Conservation (phyloP, 1,139 yeast genomes). For the Trichomonascaceae sp. region DNA sequence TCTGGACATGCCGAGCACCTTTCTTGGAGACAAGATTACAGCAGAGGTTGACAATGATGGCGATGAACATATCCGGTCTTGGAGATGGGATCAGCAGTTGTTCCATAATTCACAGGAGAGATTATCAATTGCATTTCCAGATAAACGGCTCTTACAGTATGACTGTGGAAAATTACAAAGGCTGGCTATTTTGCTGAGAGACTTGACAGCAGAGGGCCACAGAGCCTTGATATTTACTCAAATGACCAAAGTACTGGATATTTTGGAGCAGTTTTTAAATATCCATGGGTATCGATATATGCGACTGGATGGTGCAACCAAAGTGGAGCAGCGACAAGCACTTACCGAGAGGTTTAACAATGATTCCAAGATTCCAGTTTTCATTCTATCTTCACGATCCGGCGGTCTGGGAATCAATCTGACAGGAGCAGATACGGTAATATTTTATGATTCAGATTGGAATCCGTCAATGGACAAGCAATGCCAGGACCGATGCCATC, state of each 20-base stretch:
- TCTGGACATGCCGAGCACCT: slow-evolving; percentile 60
- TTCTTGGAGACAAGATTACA: slow-evolving; percentile 40
- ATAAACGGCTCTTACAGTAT: slow-evolving; percentile 81
- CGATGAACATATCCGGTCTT: background rate
- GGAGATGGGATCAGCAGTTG: slow-evolving; percentile 35
- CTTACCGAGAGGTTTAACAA: slow-evolving; percentile 88
- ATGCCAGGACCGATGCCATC: slow-evolving; percentile 98
- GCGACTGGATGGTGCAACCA: slow-evolving; percentile 96
- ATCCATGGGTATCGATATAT: slow-evolving; percentile 91
- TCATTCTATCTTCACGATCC: slow-evolving; percentile 88
- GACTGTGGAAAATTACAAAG: slow-evolving; percentile 97
- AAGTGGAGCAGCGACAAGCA: slow-evolving; percentile 92
- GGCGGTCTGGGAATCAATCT: slow-evolving; percentile 97
- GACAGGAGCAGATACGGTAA: slow-evolving; percentile 98
- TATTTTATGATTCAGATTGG: slow-evolving; percentile 99
- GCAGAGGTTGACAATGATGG: slow-evolving; percentile 15
- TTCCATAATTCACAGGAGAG: slow-evolving; percentile 83
- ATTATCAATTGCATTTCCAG: slow-evolving; percentile 92
- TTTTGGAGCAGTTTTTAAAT: slow-evolving; percentile 86
- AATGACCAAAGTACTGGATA: slow-evolving; percentile 94
- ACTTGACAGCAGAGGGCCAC: slow-evolving; percentile 79
- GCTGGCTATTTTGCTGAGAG: slow-evolving; percentile 66
- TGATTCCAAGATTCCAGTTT: slow-evolving; percentile 81
- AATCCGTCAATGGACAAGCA: slow-evolving; percentile 99
- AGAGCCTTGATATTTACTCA: slow-evolving; percentile 95